A percentile compares a stretch with the other conserved stretches of the same genome.
These are phyloP conservation scores for Veloboletus limbatus DNA, from an alignment of 1,284 basidiomycete species.

Conservation along the genomic window DNA sequence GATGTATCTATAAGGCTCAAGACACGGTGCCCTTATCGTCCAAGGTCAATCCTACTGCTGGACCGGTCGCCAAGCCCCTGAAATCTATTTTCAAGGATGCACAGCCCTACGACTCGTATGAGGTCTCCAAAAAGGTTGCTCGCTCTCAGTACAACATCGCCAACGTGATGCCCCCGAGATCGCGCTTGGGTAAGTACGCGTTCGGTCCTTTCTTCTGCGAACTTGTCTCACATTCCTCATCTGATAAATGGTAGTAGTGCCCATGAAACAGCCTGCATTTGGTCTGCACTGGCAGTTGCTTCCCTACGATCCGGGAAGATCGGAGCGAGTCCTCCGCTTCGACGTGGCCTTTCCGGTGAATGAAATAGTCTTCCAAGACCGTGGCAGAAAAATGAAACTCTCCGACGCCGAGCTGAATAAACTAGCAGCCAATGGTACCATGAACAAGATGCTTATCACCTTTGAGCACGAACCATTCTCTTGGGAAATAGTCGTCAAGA, in stretches of 20 bases:
- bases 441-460: constrained; percentile 38
- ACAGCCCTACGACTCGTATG: constrained; percentile 24
- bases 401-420: constrained; percentile 34
- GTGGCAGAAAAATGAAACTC: constrained; percentile 16
- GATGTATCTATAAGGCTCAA: too few species aligned
- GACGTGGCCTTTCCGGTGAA: constrained; percentile 30
- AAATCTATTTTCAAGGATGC: constrained; percentile 33
- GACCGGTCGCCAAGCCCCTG: constrained; percentile 25
- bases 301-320: constrained; percentile 31
- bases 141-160: constrained; percentile 27
- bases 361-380: constrained; percentile 21
- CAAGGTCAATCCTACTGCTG: constrained; percentile 22
- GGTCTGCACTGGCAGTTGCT: constrained; percentile 43
- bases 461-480: constrained; percentile 30
- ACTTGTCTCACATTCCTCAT: constrained; percentile 25
- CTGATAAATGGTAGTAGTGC: constrained; percentile 27
- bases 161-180: constrained; percentile 20
- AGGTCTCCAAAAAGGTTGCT: constrained; percentile 25
- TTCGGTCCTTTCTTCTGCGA: constrained; percentile 1
- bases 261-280: constrained; percentile 27
- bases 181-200: constrained; percentile 26
- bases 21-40: constrained; percentile 15
- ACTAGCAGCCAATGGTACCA: constrained; percentile 30
- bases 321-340: constrained; percentile 29
- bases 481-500: constrained; percentile 46